Evolutionary conservation across 2,329 filamentous ascomycete species (phyloP).

Genomic region (Ophiosphaerella korrae): DNA sequence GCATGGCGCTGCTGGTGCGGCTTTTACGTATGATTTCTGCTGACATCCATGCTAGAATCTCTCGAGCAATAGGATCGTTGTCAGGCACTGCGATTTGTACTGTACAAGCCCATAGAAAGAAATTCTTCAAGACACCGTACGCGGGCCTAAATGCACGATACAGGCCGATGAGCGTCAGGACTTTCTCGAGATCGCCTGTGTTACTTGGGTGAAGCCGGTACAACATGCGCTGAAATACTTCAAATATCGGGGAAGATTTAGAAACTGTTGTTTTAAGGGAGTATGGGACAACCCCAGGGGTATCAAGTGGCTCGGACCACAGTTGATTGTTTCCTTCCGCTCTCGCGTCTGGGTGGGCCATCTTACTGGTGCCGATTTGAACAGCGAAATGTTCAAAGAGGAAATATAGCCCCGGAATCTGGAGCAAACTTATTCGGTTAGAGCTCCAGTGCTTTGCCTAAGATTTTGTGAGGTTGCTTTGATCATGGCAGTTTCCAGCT

Average conservation of each 20-base stretch:
- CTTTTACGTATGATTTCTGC: slow-evolving; percentile 29
- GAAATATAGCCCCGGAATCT: no score
- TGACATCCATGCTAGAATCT: slow-evolving; percentile 35
- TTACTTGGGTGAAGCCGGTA: slow-evolving; percentile 24
- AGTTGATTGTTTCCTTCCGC: slow-evolving; percentile 2
- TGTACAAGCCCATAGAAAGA: slow-evolving; percentile 25
- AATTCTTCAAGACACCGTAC: slow-evolving; percentile 20
- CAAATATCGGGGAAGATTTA: slow-evolving; percentile 28
- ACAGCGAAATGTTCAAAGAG: no score
- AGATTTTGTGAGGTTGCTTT: no score
- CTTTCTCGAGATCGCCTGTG: slow-evolving; percentile 23
- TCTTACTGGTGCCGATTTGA: no score
- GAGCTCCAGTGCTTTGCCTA: no score
- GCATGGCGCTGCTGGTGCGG: slow-evolving; percentile 27
- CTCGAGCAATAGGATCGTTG: slow-evolving; percentile 27
- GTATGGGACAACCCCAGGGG: slow-evolving; percentile 29
- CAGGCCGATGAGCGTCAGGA: slow-evolving; percentile 29
- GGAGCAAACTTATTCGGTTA: no score
- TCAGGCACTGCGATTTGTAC: slow-evolving; percentile 30
- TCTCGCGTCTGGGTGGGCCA: not conserved
- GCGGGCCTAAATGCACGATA: slow-evolving; percentile 28
- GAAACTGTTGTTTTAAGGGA: slow-evolving; percentile 28
- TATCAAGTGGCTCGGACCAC: slow-evolving; percentile 33
- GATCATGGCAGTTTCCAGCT: no score
- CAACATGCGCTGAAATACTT: slow-evolving; percentile 34